Conservation (phyloP, 2,329 filamentous ascomycete species). For the Periconia sp. region DNA sequence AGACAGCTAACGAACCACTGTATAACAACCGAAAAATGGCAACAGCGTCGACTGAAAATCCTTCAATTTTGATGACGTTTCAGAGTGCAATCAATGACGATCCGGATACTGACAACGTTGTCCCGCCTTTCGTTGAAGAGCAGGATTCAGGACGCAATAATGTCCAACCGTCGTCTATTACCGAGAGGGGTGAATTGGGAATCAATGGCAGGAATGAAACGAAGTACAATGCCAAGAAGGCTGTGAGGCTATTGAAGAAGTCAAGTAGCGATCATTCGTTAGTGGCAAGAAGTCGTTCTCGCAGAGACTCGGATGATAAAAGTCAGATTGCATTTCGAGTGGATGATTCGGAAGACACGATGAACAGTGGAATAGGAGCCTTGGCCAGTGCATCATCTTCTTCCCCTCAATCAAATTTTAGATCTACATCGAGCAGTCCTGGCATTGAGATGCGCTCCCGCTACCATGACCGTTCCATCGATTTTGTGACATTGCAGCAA, state of each 20-base stretch:
- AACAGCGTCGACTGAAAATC: no score
- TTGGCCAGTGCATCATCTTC: background rate
- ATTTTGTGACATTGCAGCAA: constrained; percentile 16
- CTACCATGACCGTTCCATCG: constrained; percentile 12
- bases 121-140: constrained; percentile 2
- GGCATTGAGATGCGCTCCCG: constrained; percentile 10
- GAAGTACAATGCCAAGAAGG: background rate
- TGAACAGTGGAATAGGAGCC: background rate
- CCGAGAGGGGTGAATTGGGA: no score
- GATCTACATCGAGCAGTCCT: constrained; percentile 18
- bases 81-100: background rate
- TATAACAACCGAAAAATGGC: no score
- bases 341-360: background rate
- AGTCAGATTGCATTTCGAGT: background rate
- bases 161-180: no score
- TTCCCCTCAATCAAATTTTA: no score
- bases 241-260: background rate
- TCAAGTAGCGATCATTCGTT: constrained; percentile 4
- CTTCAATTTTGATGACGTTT: no score
- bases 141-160: no score
- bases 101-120: constrained; percentile 3
- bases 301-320: background rate
- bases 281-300: background rate
- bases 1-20: no score
- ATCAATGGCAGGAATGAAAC: background rate